phyloP scores from a whole-genome alignment of 2,329 filamentous ascomycete genomes.

The Trichoderma sp. region DNA sequence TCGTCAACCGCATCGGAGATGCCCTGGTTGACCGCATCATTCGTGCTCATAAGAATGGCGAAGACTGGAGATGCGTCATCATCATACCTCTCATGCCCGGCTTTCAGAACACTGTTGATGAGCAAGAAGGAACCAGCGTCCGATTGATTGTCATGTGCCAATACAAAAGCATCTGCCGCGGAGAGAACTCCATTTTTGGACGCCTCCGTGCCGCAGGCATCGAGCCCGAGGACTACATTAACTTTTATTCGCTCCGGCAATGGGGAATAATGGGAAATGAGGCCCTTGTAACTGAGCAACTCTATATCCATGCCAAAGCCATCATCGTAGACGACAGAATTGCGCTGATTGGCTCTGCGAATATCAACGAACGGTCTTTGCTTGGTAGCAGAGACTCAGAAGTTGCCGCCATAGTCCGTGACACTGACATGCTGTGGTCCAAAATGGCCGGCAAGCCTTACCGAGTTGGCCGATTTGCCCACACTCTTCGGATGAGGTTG shows the following conservation, averaged over 20 bases:
- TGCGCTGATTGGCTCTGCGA: constrained; percentile 93
- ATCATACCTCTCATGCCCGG: constrained; percentile 97
- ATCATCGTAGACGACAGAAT: constrained; percentile 95
- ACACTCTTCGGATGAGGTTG: constrained; percentile 86
- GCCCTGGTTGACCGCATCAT: constrained; percentile 91
- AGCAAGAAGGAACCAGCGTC: constrained; percentile 91
- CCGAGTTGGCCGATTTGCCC: constrained; percentile 86
- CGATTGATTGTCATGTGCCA: constrained; percentile 96
- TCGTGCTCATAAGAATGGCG: constrained; percentile 76
- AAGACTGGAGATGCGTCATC: constrained; percentile 88
- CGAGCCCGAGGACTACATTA: constrained; percentile 91
- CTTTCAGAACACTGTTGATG: constrained; percentile 94
- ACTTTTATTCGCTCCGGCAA: constrained; percentile 88
- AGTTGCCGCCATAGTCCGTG: constrained; percentile 83
- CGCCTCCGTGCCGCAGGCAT: constrained; percentile 77
- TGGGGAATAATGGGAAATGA: constrained; percentile 92
- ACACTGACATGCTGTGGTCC: constrained; percentile 90
- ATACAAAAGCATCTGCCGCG: constrained; percentile 92
- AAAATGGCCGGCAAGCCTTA: constrained; percentile 90
- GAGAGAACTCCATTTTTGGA: constrained; percentile 88
- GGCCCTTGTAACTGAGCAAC: constrained; percentile 85
- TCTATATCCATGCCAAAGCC: constrained; percentile 97
- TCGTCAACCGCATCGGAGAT: constrained; percentile 92
- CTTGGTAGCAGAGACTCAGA: constrained; percentile 90
- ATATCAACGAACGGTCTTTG: constrained; percentile 98